phyloP scores from a whole-genome alignment of 345 rosid genomes.

The Ailanthus altissimus region DNA sequence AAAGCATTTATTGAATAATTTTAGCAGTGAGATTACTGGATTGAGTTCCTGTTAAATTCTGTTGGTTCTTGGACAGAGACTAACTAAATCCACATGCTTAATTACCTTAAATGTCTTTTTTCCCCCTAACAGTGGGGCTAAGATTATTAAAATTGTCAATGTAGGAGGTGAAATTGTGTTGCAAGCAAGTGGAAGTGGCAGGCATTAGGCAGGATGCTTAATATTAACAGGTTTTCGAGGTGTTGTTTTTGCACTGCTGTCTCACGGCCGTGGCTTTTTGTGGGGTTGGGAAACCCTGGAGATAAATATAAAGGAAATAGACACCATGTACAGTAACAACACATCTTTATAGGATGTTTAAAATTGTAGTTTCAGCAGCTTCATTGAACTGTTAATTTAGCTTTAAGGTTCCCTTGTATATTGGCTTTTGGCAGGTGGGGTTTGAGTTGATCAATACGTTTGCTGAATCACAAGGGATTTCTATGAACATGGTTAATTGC shows the following conservation, averaged over 20 bases:
- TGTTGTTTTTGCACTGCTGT: conserved; percentile 57
- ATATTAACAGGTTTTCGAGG: conserved; percentile 20
- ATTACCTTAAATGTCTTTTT: background rate
- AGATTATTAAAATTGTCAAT: background rate
- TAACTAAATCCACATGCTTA: too few species aligned
- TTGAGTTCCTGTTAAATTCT: background rate
- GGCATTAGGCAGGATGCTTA: background rate
- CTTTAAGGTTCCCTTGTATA: background rate
- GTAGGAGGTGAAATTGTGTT: background rate
- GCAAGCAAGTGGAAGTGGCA: background rate
- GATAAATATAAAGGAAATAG: conserved; percentile 79
- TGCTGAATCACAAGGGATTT: conserved; percentile 60
- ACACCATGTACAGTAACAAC: conserved; percentile 56
- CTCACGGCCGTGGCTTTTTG: conserved; percentile 71
- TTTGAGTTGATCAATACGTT: conserved; percentile 79
- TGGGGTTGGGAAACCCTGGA: conserved; percentile 90
- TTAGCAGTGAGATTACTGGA: background rate
- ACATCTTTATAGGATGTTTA: conserved; percentile 5
- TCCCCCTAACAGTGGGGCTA: background rate
- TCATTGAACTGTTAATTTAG: conserved; percentile 8
- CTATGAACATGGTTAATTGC: conserved; percentile 50
- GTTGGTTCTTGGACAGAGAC: background rate
- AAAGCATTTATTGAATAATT: background rate
- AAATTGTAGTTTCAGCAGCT: background rate
- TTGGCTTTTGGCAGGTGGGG: conserved; percentile 52